phyloP scores from a whole-genome alignment of 768 basidiomycete species.

The Kwoniella dejecticola region DNA sequence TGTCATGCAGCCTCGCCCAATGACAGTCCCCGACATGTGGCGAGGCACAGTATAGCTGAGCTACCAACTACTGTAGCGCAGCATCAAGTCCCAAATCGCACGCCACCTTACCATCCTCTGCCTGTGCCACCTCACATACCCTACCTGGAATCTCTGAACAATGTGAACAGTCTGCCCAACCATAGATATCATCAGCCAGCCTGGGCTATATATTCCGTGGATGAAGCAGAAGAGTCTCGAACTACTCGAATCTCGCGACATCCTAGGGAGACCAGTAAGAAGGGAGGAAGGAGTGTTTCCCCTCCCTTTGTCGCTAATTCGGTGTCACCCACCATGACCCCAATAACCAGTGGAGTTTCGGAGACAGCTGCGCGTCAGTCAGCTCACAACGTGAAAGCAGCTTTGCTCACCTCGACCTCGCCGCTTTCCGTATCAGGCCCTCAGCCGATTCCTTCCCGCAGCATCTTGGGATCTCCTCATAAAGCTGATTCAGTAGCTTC shows the following conservation, averaged over 20 bases:
- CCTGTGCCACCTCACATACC: neutral
- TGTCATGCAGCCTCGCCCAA: neutral
- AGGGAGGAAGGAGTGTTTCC: neutral
- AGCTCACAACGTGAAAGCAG: too few species aligned
- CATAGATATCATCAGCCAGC: slow-evolving; percentile 4
- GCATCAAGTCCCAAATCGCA: neutral
- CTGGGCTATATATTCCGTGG: neutral
- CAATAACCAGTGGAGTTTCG: neutral
- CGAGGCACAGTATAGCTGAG: slow-evolving; percentile 1
- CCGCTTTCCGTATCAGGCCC: too few species aligned
- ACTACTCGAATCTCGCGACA: neutral
- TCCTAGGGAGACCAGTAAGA: neutral
- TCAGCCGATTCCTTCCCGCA: too few species aligned
- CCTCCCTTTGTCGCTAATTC: neutral
- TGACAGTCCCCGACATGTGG: neutral
- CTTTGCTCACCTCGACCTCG: too few species aligned
- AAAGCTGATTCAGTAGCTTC: neutral
- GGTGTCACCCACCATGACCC: neutral
- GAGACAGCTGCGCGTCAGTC: neutral
- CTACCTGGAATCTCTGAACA: neutral
- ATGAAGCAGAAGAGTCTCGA: neutral
- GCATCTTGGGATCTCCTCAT: too few species aligned
- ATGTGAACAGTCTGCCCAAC: too few species aligned
- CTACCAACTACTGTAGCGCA: neutral
- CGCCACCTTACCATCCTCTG: neutral